Evolutionary conservation across 2,329 filamentous ascomycete species (phyloP), one percentile per base, ranked within the genome.

Genomic region (Penicillium sp.): DNA sequence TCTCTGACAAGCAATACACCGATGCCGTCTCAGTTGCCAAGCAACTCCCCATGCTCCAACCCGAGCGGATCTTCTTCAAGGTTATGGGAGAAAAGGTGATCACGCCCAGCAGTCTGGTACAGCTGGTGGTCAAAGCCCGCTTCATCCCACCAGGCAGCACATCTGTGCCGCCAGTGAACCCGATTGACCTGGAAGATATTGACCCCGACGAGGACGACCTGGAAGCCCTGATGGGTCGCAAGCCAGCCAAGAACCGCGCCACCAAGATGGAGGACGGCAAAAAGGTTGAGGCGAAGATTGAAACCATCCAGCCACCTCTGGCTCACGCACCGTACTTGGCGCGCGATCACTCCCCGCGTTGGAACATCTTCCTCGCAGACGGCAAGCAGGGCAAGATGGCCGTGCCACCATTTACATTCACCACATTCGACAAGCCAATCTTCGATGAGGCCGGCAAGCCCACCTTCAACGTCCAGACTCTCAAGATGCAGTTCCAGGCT

Each of bases 41-140:
- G 67, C 91, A 97, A 76, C 82, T 99, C 29, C 94, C 94, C 1
- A 85, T 86, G 62, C 82, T 99, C 55, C 85, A 89, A 57, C 86
- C 99, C 12, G 91, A 91, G 70, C 95, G 92, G 78, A 91, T 92
- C 8, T 99, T 96, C 78, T 99, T 99, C 86, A 99, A 99, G 82
- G 95, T 99, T 46, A 88, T 91, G 52, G 94, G 94, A 71, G 95
- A 99, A 78, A 90, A 89, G 65, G 89, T 89, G 74, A 91, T 99
- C 70, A 96, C 93, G 33, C 93, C 94, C 7, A 91, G 89, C 58
- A 96, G 92, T 56, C 84, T 99, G 38, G 93, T 97, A 23, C 93
- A 93, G 61, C 88, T 99, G 31, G 91, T 99, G 51, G 86, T 99
- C 73, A 99, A 99, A 81, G 92, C 90, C 33, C 91, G 94, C 56